Percentiles rank a stretch among this genome's conserved stretches.
Conservation (phyloP, 2,329 filamentous ascomycete genomes). For the Trichophyton mentagrophytes region DNA sequence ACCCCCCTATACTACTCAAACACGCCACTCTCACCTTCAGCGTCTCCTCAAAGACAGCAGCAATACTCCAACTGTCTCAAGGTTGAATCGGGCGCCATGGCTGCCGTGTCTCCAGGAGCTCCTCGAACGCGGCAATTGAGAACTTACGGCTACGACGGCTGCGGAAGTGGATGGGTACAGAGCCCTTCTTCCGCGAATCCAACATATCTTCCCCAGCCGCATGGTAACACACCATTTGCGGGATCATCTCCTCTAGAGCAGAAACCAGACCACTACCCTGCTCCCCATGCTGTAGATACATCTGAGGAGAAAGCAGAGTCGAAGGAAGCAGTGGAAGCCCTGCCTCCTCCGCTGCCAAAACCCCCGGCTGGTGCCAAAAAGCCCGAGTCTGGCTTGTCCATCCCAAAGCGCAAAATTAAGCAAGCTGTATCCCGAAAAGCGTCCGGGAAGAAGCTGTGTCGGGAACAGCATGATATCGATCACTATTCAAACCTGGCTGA, state of each 20-base stretch:
- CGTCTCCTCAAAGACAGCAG: slow-evolving; percentile 6
- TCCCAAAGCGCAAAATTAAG: background rate
- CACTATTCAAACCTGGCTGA: slow-evolving; percentile 64
- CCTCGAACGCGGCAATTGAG: slow-evolving; percentile 13
- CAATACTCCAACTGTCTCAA: slow-evolving; percentile 1
- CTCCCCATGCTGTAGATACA: background rate
- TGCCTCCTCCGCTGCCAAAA: background rate
- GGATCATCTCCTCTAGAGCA: background rate
- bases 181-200: background rate
- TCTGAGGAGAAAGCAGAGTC: background rate
- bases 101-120: slow-evolving; percentile 50
- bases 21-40: slow-evolving; percentile 58
- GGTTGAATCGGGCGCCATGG: background rate
- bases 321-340: background rate
- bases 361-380: background rate
- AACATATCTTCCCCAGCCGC: background rate
- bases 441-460: slow-evolving; percentile 60
- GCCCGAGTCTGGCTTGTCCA: background rate
- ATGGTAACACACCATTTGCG: background rate
- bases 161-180: slow-evolving; percentile 3
- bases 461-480: slow-evolving; percentile 41
- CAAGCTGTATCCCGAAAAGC: slow-evolving; percentile 38
- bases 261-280: background rate
- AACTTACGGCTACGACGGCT: slow-evolving; percentile 5
- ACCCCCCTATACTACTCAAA: slow-evolving; percentile 57